Evolutionary conservation across 208 protist genomes (phyloP).

Genomic region (Trypanosoma vivax): DNA sequence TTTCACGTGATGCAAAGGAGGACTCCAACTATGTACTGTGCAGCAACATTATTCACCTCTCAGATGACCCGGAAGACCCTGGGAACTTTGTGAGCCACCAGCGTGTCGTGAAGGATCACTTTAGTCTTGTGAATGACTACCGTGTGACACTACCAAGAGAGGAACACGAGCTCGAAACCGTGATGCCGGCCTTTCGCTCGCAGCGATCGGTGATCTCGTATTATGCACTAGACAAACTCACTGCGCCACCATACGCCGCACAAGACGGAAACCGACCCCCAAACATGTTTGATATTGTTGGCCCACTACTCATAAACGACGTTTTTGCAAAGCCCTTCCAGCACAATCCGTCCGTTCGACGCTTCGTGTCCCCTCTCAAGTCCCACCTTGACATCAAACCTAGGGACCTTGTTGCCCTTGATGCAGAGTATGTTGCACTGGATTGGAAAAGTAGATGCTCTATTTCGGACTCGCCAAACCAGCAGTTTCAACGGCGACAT

Average conservation of each 20-base stretch:
- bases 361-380: slow-evolving; percentile 62
- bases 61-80: slow-evolving; percentile 78
- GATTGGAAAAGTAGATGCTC: slow-evolving; percentile 49
- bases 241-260: slow-evolving; percentile 47
- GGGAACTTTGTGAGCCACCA: slow-evolving; percentile 88
- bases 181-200: slow-evolving; percentile 67
- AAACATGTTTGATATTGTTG: slow-evolving; percentile 74
- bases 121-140: slow-evolving; percentile 85
- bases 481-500: slow-evolving; percentile 55
- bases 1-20: slow-evolving; percentile 69
- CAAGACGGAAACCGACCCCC: slow-evolving; percentile 63
- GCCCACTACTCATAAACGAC: slow-evolving; percentile 75
- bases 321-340: slow-evolving; percentile 62
- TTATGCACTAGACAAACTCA: slow-evolving; percentile 75
- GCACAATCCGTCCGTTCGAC: slow-evolving; percentile 39
- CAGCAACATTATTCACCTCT: slow-evolving; percentile 85
- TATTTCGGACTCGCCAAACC: slow-evolving; percentile 35
- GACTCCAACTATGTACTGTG: slow-evolving; percentile 86
- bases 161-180: slow-evolving; percentile 59
- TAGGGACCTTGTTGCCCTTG: slow-evolving; percentile 78
- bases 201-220: slow-evolving; percentile 78
- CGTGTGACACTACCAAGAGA: slow-evolving; percentile 71
- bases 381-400: slow-evolving; percentile 63
- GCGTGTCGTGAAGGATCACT: slow-evolving; percentile 75
- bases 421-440: slow-evolving; percentile 87